phyloP scores from a whole-genome alignment of 2,329 filamentous ascomycete genomes.

The Eutypa lata region DNA sequence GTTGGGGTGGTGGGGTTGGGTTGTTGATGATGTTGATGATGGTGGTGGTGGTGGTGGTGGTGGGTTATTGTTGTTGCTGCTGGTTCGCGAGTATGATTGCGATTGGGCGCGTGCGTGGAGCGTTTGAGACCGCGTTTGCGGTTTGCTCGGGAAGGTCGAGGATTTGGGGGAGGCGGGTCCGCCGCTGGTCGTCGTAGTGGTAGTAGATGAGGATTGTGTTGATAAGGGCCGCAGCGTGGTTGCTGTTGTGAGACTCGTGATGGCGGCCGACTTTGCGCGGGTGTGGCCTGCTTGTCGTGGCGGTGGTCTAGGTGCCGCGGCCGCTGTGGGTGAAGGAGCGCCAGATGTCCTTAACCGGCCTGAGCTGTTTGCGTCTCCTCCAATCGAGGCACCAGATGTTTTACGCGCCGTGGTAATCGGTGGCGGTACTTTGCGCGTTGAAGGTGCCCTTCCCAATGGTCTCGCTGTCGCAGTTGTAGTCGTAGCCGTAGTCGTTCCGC shows the following conservation, averaged over 20 bases:
- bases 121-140: slow-evolving; percentile 17
- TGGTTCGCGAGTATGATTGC: neutral
- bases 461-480: slow-evolving; percentile 15
- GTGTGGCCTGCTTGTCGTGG: slow-evolving; percentile 25
- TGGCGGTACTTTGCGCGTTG: slow-evolving; percentile 19
- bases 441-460: slow-evolving; percentile 23
- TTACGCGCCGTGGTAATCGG: neutral
- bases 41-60: slow-evolving; percentile 12
- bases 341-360: slow-evolving; percentile 1
- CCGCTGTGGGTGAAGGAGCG: slow-evolving; percentile 4
- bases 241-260: slow-evolving; percentile 34
- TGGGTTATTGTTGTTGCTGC: too few species aligned
- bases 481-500: slow-evolving; percentile 4
- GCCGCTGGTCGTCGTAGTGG: neutral
- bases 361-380: neutral
- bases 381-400: neutral
- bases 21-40: slow-evolving; percentile 12
- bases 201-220: slow-evolving; percentile 17
- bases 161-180: slow-evolving; percentile 2
- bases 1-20: slow-evolving; percentile 9
- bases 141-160: slow-evolving; percentile 2
- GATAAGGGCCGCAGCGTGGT: slow-evolving; percentile 36
- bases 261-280: slow-evolving; percentile 40
- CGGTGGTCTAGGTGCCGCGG: slow-evolving; percentile 13
- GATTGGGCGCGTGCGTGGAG: slow-evolving; percentile 28